phyloP scores from a whole-genome alignment of 495 filamentous ascomycete genomes.

The Rhizodiscina lignyota region DNA sequence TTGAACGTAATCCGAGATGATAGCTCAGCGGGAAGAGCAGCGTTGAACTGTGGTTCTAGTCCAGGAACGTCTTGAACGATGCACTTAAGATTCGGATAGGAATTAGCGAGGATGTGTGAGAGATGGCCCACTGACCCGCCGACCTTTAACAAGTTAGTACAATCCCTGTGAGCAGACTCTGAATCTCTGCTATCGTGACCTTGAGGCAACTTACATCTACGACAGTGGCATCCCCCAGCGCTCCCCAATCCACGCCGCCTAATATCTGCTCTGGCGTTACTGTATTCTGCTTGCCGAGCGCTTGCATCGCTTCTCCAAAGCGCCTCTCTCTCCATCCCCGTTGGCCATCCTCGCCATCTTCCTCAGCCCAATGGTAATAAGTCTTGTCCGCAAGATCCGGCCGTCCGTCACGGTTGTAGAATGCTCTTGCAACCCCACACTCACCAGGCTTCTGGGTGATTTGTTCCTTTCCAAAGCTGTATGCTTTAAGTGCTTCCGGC shows the following conservation, averaged over 20 bases:
- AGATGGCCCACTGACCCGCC: conserved; percentile 31
- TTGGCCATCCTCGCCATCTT: not conserved
- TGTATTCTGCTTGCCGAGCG: not conserved
- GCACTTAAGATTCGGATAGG: conserved; percentile 20
- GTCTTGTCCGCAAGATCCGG: not conserved
- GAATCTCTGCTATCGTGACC: too few relatives aligned
- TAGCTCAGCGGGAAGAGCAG: conserved; percentile 3
- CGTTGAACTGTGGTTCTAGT: conserved; percentile 20
- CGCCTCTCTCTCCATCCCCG: not conserved
- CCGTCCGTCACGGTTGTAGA: not conserved
- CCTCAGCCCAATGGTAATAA: not conserved
- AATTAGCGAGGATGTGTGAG: conserved; percentile 17
- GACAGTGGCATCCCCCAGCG: not conserved
- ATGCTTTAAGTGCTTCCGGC: not conserved
- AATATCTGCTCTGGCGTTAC: not conserved
- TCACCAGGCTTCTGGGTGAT: not conserved
- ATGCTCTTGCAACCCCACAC: not conserved
- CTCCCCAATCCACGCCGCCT: not conserved
- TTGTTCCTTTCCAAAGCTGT: not conserved
- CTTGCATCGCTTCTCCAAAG: not conserved
- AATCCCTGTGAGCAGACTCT: too few relatives aligned
- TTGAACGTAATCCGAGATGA: conserved; percentile 13
- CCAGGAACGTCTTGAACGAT: conserved; percentile 22
- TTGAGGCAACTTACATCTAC: not conserved
- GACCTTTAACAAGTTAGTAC: conserved; percentile 12